Evolutionary conservation across 257 asterid species (phyloP), one percentile per base, ranked within the genome.

Genomic region (Linaria vulgaris): DNA sequence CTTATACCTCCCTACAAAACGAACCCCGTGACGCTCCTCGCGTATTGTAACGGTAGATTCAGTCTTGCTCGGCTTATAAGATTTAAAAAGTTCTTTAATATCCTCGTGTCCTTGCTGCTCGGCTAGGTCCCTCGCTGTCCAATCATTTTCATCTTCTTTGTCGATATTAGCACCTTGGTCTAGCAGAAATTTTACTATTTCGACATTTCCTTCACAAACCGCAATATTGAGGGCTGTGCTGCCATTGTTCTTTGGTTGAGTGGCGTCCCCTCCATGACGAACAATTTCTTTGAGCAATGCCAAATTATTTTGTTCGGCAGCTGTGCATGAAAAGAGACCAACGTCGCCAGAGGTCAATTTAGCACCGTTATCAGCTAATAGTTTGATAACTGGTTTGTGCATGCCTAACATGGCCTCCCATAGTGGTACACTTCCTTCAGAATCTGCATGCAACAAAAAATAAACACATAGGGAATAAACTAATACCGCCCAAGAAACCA

Each of bases 51-150:
- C 64, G 15, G 23, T 20, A 1, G 72, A 1, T 11, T 67, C 74
- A 0, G 22, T 39, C 45, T 56, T 69, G 17, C 54, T 24, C 34
- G 16, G 61, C 47, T 69, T 38, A n/a, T 27, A 48, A 25, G 77
- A 76, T 56, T 45, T 66, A 5, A 84, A 82, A 13, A 84, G 78
- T 1, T 69, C 50, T n/a, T 59, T 64, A 2, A 84, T 82, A 0
- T 79, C 84, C 12, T 82, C 83, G 6, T 82, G 88, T 3, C 86
- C 86, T 61, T 84, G 88, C 64, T 82, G 86, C 38, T 75, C 88
- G 0, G 86, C 86, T 37, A 84, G 73, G 23, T 56, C 79, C 31
- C 80, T 45, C 0, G 91, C 46, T 7, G 84, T 75, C 81, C 83
- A 71, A 3, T 85, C 85, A 17, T 51, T 44, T 16, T 43, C 79